Evolutionary conservation across 2,329 filamentous ascomycete species (phyloP).

Genomic region (Lecanicillium sp.): DNA sequence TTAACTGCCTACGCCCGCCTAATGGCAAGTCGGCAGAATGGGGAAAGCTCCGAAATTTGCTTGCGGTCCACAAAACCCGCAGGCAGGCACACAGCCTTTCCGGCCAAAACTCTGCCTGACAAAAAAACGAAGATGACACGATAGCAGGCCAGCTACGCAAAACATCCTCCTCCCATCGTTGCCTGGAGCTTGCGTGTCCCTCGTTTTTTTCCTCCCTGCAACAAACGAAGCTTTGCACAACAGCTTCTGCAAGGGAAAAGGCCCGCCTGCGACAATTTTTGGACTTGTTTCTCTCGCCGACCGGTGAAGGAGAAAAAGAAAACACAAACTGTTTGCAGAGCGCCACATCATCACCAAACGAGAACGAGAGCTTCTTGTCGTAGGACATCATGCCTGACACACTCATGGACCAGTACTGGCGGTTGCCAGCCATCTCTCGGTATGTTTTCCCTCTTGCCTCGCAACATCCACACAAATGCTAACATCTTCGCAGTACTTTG

Average conservation of each 20-base stretch:
- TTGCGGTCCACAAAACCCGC: slow-evolving; percentile 12
- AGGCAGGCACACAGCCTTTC: background rate
- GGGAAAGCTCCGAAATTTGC: slow-evolving; percentile 9
- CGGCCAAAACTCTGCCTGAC: slow-evolving; percentile 13
- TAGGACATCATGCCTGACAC: slow-evolving; percentile 15
- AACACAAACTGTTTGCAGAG: background rate
- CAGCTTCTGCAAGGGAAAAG: slow-evolving; percentile 10
- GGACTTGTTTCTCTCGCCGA: slow-evolving; percentile 14
- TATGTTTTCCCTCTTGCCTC: slow-evolving; percentile 21
- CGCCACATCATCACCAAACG: background rate
- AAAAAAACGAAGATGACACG: slow-evolving; percentile 15
- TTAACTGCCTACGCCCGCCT: slow-evolving; percentile 4
- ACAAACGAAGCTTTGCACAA: slow-evolving; percentile 8
- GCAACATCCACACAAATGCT: slow-evolving; percentile 10
- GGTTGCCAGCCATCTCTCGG: slow-evolving; percentile 36
- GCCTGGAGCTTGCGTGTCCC: slow-evolving; percentile 13
- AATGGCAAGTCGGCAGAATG: slow-evolving; percentile 8
- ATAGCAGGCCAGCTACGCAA: slow-evolving; percentile 15
- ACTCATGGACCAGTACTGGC: slow-evolving; percentile 31
- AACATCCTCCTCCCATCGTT: slow-evolving; percentile 14
- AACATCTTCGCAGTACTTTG: slow-evolving; percentile 12
- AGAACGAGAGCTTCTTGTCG: slow-evolving; percentile 11
- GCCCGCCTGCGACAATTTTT: slow-evolving; percentile 10
- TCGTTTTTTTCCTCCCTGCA: slow-evolving; percentile 12
- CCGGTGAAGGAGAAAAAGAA: slow-evolving; percentile 6